phyloP scores from a whole-genome alignment of 208 protist genomes.

The Trichomonas vaginalis region DNA sequence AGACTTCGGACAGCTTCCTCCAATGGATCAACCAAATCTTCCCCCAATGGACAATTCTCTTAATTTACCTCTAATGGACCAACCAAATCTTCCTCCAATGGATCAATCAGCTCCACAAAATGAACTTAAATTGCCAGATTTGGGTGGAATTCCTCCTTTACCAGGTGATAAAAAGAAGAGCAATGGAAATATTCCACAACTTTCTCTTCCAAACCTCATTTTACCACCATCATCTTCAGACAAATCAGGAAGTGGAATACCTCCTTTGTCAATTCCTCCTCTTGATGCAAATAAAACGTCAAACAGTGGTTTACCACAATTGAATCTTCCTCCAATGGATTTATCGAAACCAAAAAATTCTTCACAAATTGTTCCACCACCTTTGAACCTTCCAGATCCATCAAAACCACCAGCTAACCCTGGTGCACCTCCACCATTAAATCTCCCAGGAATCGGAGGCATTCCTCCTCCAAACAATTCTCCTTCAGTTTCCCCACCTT shows the following conservation, averaged over 20 bases:
- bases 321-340: neutral
- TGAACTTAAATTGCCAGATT: neutral
- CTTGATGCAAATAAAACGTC: neutral
- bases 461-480: neutral
- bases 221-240: no score
- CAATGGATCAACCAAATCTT: neutral
- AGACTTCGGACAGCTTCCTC: neutral
- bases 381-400: neutral
- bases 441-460: no score
- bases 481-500: neutral
- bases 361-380: neutral
- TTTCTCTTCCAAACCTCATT: no score
- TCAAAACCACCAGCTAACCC: neutral
- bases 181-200: no score
- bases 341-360: neutral
- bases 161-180: no score
- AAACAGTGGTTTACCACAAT: neutral
- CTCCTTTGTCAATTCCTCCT: neutral
- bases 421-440: no score
- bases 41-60: neutral
- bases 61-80: neutral
- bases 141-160: neutral
- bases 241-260: neutral
- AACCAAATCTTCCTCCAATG: neutral
- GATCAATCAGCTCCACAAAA: no score